A percentile compares a stretch with the other conserved stretches of the same genome.
Evolutionary conservation across 2,329 filamentous ascomycete species (phyloP).

Genomic region (Claviceps pusilla): DNA sequence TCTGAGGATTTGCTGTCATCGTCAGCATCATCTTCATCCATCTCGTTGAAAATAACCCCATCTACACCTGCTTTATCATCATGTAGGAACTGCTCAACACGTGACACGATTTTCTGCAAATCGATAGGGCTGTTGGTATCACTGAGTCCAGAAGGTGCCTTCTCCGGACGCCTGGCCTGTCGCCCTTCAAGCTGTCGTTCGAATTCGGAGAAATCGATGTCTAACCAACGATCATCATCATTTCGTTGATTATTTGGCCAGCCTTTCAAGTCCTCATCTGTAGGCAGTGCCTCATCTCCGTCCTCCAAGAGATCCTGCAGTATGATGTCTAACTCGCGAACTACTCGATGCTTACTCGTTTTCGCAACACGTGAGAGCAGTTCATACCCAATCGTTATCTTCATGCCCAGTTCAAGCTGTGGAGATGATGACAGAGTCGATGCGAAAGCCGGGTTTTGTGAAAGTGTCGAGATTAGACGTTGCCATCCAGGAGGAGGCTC

Average conservation of each 20-base stretch:
- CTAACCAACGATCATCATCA: constrained; percentile 80
- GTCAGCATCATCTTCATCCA: constrained; percentile 49
- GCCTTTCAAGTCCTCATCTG: constrained; percentile 51
- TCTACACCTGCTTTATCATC: constrained; percentile 70
- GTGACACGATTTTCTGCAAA: constrained; percentile 76
- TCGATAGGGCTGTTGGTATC: constrained; percentile 56
- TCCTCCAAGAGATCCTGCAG: constrained; percentile 63
- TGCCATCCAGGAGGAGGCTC: constrained; percentile 43
- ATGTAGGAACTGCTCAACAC: constrained; percentile 85
- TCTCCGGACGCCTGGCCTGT: constrained; percentile 21
- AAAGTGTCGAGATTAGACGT: constrained; percentile 10
- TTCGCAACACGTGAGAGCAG: constrained; percentile 60
- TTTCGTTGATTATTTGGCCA: constrained; percentile 52
- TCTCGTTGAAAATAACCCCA: constrained; percentile 58
- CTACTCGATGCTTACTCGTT: constrained; percentile 50
- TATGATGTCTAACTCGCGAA: constrained; percentile 61
- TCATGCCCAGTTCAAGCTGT: constrained; percentile 65
- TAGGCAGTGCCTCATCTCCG: constrained; percentile 51
- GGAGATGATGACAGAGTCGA: constrained; percentile 9
- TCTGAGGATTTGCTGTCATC: constrained; percentile 37
- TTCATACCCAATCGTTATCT: constrained; percentile 78
- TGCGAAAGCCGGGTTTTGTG: neutral
- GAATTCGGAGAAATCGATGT: constrained; percentile 82
- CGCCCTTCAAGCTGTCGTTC: constrained; percentile 58
- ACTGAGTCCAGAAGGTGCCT: constrained; percentile 36